Conservation (phyloP, 2,329 filamentous ascomycete species). For the Arthrobotrys pseudoclavata region DNA sequence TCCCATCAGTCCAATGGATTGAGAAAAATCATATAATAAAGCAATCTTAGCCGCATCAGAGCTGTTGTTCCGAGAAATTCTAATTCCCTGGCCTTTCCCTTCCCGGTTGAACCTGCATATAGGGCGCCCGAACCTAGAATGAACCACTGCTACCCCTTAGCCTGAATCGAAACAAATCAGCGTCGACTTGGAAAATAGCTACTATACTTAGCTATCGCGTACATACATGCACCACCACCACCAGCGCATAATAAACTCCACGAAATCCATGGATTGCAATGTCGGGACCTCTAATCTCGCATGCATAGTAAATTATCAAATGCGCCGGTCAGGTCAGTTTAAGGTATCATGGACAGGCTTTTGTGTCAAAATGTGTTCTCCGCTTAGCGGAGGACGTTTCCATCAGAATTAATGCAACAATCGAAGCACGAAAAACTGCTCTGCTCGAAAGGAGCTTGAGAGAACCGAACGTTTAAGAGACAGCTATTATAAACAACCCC, state of each 20-base stretch:
- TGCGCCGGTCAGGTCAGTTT: conserved; percentile 4
- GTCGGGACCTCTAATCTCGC: conserved; percentile 28
- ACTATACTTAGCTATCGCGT: conserved; percentile 19
- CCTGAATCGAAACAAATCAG: conserved; percentile 12
- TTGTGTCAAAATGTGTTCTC: conserved; percentile 39
- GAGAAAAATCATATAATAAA: conserved; percentile 25
- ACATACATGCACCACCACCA: conserved; percentile 3
- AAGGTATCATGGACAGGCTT: conserved; percentile 28
- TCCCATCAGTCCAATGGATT: conserved; percentile 15
- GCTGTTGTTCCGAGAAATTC: conserved; percentile 18
- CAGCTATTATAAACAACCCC: conserved; percentile 7
- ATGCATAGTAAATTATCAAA: conserved; percentile 25
- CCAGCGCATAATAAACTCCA: conserved; percentile 21
- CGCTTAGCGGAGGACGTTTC: conserved; percentile 41
- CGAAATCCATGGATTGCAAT: conserved; percentile 18
- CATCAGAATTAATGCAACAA: conserved; percentile 31
- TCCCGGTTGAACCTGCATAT: conserved; percentile 30
- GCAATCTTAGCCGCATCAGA: conserved; percentile 25
- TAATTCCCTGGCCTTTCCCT: not conserved
- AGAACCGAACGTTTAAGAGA: conserved; percentile 8
- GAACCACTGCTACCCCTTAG: not conserved
- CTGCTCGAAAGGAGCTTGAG: not conserved
- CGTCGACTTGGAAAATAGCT: not conserved
- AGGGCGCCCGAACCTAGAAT: conserved; percentile 11
- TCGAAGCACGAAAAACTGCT: not conserved